These are phyloP conservation scores for Lipomyces orientalis DNA, from an alignment of 805 yeast genomes.

Conservation along the genomic window DNA sequence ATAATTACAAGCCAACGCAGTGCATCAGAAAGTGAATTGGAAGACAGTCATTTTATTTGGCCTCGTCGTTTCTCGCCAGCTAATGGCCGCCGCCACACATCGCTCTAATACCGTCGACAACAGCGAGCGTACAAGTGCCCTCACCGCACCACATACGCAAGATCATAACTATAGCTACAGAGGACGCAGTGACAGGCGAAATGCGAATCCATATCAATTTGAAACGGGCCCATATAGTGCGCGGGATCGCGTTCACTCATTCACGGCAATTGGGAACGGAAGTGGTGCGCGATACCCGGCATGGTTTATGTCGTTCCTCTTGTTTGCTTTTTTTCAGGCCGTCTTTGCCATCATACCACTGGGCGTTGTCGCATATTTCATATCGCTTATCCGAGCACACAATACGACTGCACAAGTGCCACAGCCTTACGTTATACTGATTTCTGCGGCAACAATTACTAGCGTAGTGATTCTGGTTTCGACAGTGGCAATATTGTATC, in stretches of 20 bases:
- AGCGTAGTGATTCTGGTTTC: constrained; percentile 11
- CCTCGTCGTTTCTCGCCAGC: background rate
- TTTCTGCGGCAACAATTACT: constrained; percentile 13
- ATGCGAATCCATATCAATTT: background rate
- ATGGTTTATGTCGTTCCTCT: constrained; percentile 26
- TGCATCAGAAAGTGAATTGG: too few species aligned
- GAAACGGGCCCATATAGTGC: background rate
- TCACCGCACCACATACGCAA: background rate
- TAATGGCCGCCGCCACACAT: background rate
- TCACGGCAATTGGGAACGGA: background rate
- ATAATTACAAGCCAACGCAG: too few species aligned
- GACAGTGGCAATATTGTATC: constrained; percentile 5
- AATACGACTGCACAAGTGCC: constrained; percentile 10
- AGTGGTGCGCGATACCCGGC: constrained; percentile 17
- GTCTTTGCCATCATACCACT: constrained; percentile 24
- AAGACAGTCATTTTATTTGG: background rate
- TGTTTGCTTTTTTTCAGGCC: constrained; percentile 27
- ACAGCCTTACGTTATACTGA: constrained; percentile 16
- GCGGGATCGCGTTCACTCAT: background rate
- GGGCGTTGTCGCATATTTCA: constrained; percentile 26
- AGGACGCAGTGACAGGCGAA: background rate
- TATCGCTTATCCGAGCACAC: constrained; percentile 8
- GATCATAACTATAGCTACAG: background rate
- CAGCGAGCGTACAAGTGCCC: background rate
- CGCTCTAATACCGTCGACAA: background rate